A percentile compares a stretch with the other conserved stretches of the same genome.
These are phyloP conservation scores for Tolypocladium amazonense DNA, from an alignment of 2,329 filamentous ascomycete genomes.

Conservation along the genomic window DNA sequence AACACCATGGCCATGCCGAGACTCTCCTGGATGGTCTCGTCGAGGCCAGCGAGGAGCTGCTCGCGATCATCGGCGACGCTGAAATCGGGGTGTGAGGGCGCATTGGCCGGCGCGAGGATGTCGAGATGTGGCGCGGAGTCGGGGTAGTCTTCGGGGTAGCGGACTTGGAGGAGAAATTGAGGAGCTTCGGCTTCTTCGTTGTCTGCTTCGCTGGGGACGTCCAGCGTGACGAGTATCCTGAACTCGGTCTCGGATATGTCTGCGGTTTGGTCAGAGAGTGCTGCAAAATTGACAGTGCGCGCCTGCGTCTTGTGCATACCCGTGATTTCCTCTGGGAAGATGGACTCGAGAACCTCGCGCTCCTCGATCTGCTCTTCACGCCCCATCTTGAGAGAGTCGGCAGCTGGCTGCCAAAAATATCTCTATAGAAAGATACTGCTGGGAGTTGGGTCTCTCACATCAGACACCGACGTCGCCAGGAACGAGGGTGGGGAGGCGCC, in stretches of 20 bases:
- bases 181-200: slow-evolving; percentile 54
- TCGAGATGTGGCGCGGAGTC: slow-evolving; percentile 78
- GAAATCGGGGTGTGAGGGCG: slow-evolving; percentile 59
- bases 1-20: slow-evolving; percentile 98
- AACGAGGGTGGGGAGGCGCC: slow-evolving; percentile 9
- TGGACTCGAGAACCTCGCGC: slow-evolving; percentile 93
- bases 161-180: slow-evolving; percentile 70
- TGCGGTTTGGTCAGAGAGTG: slow-evolving; percentile 20
- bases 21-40: slow-evolving; percentile 77
- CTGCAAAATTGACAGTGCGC: neutral
- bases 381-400: slow-evolving; percentile 35
- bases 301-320: slow-evolving; percentile 33
- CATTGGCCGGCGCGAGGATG: slow-evolving; percentile 62
- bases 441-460: neutral
- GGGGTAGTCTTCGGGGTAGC: slow-evolving; percentile 84
- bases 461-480: neutral
- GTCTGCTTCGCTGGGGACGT: slow-evolving; percentile 57
- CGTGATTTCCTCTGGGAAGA: slow-evolving; percentile 96
- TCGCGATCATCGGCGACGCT: slow-evolving; percentile 73
- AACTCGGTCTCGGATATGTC: slow-evolving; percentile 87
- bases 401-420: neutral
- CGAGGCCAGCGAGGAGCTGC: slow-evolving; percentile 57
- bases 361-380: slow-evolving; percentile 90
- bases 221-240: slow-evolving; percentile 75
- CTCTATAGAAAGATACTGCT: neutral